Evolutionary conservation across 352 stramenopile genomes (phyloP).

Genomic region (Phytopythium ostracodes): DNA sequence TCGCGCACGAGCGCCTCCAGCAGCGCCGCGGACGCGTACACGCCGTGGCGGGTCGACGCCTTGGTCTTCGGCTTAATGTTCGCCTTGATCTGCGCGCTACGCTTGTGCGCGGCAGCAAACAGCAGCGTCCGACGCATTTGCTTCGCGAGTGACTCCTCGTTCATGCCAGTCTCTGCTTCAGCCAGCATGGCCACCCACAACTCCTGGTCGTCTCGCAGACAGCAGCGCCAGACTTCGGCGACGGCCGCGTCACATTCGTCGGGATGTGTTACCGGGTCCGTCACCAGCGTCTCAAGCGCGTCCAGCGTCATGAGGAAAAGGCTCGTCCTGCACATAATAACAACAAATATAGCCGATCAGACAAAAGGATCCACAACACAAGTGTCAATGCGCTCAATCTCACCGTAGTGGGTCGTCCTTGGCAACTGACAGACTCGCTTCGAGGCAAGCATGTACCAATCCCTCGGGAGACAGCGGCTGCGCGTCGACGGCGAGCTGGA

Average conservation of each 20-base stretch:
- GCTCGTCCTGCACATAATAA: slow-evolving; percentile 33
- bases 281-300: slow-evolving; percentile 51
- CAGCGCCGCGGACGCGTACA: slow-evolving; percentile 46
- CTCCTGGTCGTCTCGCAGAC: slow-evolving; percentile 45
- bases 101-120: slow-evolving; percentile 52
- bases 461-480: slow-evolving; percentile 40
- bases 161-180: slow-evolving; percentile 48
- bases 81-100: slow-evolving; percentile 17
- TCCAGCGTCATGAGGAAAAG: slow-evolving; percentile 71
- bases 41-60: slow-evolving; percentile 12
- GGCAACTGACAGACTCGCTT: slow-evolving; percentile 30
- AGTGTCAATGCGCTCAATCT: not conserved
- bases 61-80: slow-evolving; percentile 8
- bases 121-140: slow-evolving; percentile 73
- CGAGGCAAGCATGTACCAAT: slow-evolving; percentile 45
- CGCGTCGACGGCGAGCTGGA: slow-evolving; percentile 30
- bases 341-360: not conserved
- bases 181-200: slow-evolving; percentile 52
- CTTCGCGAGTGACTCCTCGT: slow-evolving; percentile 56
- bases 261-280: slow-evolving; percentile 12
- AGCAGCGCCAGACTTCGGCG: slow-evolving; percentile 49
- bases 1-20: slow-evolving; percentile 60
- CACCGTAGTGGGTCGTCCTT: slow-evolving; percentile 58
- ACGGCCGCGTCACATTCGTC: slow-evolving; percentile 47
- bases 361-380: not conserved